A percentile compares a stretch with the other conserved stretches of the same genome.
These are phyloP conservation scores for Hymenoscyphus fraxineus DNA, from an alignment of 2,329 filamentous ascomycete species.

Conservation along the genomic window DNA sequence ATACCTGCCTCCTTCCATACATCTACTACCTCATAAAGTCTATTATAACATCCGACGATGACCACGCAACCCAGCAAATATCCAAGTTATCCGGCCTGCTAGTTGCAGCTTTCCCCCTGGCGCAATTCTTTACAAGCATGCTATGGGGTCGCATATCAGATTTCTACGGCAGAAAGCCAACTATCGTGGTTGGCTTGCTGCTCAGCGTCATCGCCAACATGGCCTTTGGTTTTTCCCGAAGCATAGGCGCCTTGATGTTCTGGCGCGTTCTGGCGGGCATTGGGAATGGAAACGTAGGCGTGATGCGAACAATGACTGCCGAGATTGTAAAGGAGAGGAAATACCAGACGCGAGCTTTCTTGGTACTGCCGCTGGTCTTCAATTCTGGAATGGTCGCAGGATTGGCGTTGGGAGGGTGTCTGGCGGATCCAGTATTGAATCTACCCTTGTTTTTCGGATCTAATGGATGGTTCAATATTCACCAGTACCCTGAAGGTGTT, in stretches of 20 bases:
- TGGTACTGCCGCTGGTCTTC: slow-evolving; percentile 58
- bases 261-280: slow-evolving; percentile 68
- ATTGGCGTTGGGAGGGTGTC: slow-evolving; percentile 36
- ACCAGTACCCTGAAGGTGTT: slow-evolving; percentile 35
- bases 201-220: slow-evolving; percentile 52
- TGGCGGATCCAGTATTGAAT: slow-evolving; percentile 41
- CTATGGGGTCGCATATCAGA: slow-evolving; percentile 73
- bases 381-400: slow-evolving; percentile 46
- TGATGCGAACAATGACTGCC: slow-evolving; percentile 70
- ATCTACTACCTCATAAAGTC: slow-evolving; percentile 71
- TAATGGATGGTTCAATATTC: slow-evolving; percentile 36
- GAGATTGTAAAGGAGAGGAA: slow-evolving; percentile 69
- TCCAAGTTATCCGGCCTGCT: slow-evolving; percentile 73
- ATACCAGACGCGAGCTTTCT: slow-evolving; percentile 57
- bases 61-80: slow-evolving; percentile 45
- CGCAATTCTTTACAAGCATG: slow-evolving; percentile 79
- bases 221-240: slow-evolving; percentile 66
- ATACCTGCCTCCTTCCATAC: slow-evolving; percentile 63
- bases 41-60: slow-evolving; percentile 42
- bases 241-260: slow-evolving; percentile 56
- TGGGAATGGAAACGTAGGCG: slow-evolving; percentile 71
- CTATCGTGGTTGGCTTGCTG: slow-evolving; percentile 70
- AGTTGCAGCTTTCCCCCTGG: slow-evolving; percentile 73
- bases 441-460: slow-evolving; percentile 41
- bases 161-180: slow-evolving; percentile 68